Conservation (phyloP, 2,329 filamentous ascomycete species). For the Penicillium psychrosexuale region DNA sequence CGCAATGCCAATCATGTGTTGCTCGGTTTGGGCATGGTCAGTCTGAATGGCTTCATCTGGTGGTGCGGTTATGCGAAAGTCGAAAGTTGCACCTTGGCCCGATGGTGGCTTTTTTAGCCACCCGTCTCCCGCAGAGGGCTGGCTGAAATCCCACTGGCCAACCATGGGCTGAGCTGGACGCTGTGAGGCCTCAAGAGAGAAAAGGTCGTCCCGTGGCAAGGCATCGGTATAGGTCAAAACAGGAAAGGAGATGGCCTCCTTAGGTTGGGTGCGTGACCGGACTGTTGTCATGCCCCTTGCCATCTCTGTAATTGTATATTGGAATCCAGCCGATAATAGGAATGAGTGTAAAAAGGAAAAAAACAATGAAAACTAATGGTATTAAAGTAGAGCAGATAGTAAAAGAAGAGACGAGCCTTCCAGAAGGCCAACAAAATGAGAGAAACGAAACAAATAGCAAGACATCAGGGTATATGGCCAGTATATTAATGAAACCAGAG, state of each 20-base stretch:
- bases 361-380: slow-evolving; percentile 10
- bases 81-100: slow-evolving; percentile 22
- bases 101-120: slow-evolving; percentile 18
- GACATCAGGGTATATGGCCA: not conserved
- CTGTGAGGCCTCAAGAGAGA: slow-evolving; percentile 14
- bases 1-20: slow-evolving; percentile 66
- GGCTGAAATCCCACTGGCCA: slow-evolving; percentile 20
- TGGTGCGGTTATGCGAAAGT: slow-evolving; percentile 31
- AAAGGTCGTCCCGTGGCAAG: slow-evolving; percentile 31
- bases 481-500: slow-evolving; percentile 17
- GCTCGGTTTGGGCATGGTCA: slow-evolving; percentile 26
- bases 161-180: slow-evolving; percentile 8
- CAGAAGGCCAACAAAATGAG: slow-evolving; percentile 33
- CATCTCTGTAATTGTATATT: slow-evolving; percentile 21
- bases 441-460: slow-evolving; percentile 7
- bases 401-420: slow-evolving; percentile 39
- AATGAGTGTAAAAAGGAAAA: not conserved
- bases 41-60: slow-evolving; percentile 24
- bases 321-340: slow-evolving; percentile 10
- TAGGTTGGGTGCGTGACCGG: slow-evolving; percentile 28
- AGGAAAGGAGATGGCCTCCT: slow-evolving; percentile 32
- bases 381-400: slow-evolving; percentile 11
- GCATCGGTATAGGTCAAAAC: slow-evolving; percentile 34
- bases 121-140: slow-evolving; percentile 20
- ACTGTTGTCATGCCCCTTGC: slow-evolving; percentile 29